These are phyloP conservation scores for Zymoseptoria brevis DNA, from an alignment of 2,329 filamentous ascomycete species.

Conservation along the genomic window DNA sequence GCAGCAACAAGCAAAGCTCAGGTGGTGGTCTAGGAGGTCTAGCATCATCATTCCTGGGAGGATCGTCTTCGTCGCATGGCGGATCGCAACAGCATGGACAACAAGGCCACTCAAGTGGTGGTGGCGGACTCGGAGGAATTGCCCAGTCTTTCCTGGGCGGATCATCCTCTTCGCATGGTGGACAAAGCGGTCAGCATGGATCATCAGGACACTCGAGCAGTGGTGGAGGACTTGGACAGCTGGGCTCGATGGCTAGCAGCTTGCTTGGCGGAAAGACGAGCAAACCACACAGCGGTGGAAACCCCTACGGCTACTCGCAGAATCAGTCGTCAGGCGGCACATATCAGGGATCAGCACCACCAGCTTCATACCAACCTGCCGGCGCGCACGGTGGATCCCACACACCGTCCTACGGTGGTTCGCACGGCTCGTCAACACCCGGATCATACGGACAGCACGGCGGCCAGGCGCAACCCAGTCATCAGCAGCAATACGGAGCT, in stretches of 20 bases:
- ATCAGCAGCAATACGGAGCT: constrained; percentile 7
- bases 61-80: constrained; percentile 14
- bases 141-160: constrained; percentile 28
- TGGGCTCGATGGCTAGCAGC: constrained; percentile 23
- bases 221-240: constrained; percentile 19
- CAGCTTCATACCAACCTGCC: constrained; percentile 28
- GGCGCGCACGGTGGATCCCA: constrained; percentile 12
- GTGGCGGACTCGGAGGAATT: constrained; percentile 23
- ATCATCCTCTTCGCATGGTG: constrained; percentile 13
- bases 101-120: constrained; percentile 11
- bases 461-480: constrained; percentile 16
- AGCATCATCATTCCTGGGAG: constrained; percentile 20
- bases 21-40: constrained; percentile 20
- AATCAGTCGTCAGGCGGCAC: constrained; percentile 24
- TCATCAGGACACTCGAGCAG: constrained; percentile 13
- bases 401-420: background rate
- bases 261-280: constrained; percentile 24
- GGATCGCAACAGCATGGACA: constrained; percentile 6
- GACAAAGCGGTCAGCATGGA: constrained; percentile 16
- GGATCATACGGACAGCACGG: constrained; percentile 16
- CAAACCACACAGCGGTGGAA: constrained; percentile 23
- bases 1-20: constrained; percentile 23
- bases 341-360: constrained; percentile 31
- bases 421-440: constrained; percentile 6
- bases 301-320: constrained; percentile 32